These are phyloP conservation scores for Cystofilobasidium ferigula DNA, from an alignment of 768 basidiomycete genomes.

Conservation along the genomic window DNA sequence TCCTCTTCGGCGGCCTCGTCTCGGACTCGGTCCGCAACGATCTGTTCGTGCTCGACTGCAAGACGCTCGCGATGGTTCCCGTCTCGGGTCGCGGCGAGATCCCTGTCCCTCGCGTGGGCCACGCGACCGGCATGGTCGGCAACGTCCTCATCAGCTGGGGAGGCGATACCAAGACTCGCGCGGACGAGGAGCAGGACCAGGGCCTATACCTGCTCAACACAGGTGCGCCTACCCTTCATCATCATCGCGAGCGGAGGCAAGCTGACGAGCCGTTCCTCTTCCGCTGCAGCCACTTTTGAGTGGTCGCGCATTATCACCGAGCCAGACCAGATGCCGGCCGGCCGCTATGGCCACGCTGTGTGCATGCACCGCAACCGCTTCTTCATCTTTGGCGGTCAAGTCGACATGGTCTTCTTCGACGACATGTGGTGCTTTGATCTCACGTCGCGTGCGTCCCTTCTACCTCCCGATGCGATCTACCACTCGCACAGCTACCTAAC, in stretches of 20 bases:
- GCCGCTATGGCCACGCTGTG: constrained; percentile 91
- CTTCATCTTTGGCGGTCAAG: constrained; percentile 92
- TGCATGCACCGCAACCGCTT: constrained; percentile 85
- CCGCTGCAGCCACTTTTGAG: constrained; percentile 64
- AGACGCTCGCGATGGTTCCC: constrained; percentile 55
- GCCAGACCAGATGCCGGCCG: constrained; percentile 47
- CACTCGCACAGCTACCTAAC: no score
- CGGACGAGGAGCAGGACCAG: constrained; percentile 74
- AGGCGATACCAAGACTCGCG: constrained; percentile 75
- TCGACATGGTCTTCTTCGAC: constrained; percentile 83
- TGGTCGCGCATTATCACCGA: constrained; percentile 80
- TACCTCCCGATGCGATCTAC: no score
- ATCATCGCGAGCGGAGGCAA: not conserved
- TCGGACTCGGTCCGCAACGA: constrained; percentile 82
- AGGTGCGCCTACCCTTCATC: constrained; percentile 47
- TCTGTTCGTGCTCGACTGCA: constrained; percentile 62
- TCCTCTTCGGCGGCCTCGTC: constrained; percentile 93
- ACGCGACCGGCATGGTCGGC: constrained; percentile 88
- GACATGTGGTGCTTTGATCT: constrained; percentile 95
- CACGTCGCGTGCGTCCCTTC: constrained; percentile 62
- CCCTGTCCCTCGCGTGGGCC: constrained; percentile 85
- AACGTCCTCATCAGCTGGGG: constrained; percentile 97
- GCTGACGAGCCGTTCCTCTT: not conserved
- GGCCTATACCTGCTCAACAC: constrained; percentile 87
- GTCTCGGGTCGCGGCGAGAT: constrained; percentile 80